These are phyloP conservation scores for Lipomyces sp. DNA, from an alignment of 805 yeast species.

Conservation along the genomic window DNA sequence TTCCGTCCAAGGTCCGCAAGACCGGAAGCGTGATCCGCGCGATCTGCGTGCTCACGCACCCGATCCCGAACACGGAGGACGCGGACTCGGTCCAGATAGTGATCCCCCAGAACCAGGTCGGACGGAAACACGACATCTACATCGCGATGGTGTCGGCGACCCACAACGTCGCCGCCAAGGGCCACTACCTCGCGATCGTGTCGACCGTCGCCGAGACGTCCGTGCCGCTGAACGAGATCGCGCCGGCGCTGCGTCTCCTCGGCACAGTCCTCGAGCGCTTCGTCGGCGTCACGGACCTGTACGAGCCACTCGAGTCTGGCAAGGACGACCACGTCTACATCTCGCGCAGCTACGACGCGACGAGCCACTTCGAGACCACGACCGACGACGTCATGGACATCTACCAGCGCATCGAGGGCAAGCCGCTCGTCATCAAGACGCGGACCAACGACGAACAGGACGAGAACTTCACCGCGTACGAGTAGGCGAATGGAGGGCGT, in stretches of 20 bases:
- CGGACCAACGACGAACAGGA: constrained; percentile 62
- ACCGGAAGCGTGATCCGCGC: constrained; percentile 80
- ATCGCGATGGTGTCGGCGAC: constrained; percentile 84
- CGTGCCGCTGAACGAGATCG: constrained; percentile 85
- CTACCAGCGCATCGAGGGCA: constrained; percentile 86
- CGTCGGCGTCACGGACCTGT: constrained; percentile 90
- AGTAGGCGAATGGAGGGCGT: constrained; percentile 19
- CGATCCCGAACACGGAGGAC: constrained; percentile 75
- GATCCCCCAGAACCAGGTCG: constrained; percentile 94
- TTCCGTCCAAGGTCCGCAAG: constrained; percentile 75
- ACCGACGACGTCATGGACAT: constrained; percentile 96
- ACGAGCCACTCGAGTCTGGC: constrained; percentile 85
- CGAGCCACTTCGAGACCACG: constrained; percentile 92
- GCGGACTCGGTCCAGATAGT: constrained; percentile 90
- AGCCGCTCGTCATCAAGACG: constrained; percentile 81
- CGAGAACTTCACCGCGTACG: constrained; percentile 37
- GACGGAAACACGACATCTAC: constrained; percentile 89
- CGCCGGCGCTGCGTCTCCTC: constrained; percentile 87
- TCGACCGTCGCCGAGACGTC: constrained; percentile 94
- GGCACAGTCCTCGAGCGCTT: constrained; percentile 77
- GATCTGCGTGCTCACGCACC: constrained; percentile 85
- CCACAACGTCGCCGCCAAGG: constrained; percentile 86
- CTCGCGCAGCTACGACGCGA: constrained; percentile 87
- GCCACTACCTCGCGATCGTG: constrained; percentile 86
- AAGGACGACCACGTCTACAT: constrained; percentile 71